Percentiles rank a stretch among this genome's conserved stretches.
Evolutionary conservation across 1,284 basidiomycete species (phyloP).

Genomic region (Cryptococcus wingfieldii): DNA sequence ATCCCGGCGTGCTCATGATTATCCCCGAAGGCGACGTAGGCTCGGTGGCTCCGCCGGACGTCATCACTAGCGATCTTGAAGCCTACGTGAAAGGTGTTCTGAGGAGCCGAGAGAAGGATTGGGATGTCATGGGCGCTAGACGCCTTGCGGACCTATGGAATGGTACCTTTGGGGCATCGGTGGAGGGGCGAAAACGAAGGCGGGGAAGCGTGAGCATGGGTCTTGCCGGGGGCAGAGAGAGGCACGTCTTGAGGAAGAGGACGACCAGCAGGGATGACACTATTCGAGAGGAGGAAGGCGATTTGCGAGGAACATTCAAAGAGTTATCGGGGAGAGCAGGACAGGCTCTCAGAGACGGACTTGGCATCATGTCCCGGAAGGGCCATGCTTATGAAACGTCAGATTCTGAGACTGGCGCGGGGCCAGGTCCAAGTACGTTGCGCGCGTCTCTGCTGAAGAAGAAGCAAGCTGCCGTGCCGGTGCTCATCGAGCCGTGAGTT

Average conservation of each 20-base stretch:
- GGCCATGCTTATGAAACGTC: slow-evolving; percentile 33
- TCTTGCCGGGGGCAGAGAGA: background rate
- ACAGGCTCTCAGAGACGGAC: slow-evolving; percentile 35
- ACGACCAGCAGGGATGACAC: slow-evolving; percentile 12
- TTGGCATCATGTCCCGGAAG: slow-evolving; percentile 28
- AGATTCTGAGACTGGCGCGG: slow-evolving; percentile 34
- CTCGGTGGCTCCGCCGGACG: slow-evolving; percentile 31
- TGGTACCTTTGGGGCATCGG: slow-evolving; percentile 19
- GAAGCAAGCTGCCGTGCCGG: slow-evolving; percentile 28
- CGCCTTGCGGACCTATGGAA: slow-evolving; percentile 40
- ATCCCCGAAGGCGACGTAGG: slow-evolving; percentile 31
- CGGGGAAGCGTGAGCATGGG: background rate
- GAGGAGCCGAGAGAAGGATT: slow-evolving; percentile 40
- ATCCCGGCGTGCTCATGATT: slow-evolving; percentile 33
- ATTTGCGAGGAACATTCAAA: slow-evolving; percentile 26
- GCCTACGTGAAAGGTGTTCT: slow-evolving; percentile 41
- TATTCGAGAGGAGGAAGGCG: slow-evolving; percentile 19
- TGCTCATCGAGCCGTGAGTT: slow-evolving; percentile 38
- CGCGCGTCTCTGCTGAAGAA: slow-evolving; percentile 14
- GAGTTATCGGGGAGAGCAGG: slow-evolving; percentile 30
- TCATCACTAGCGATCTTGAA: slow-evolving; percentile 37
- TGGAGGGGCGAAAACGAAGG: slow-evolving; percentile 2
- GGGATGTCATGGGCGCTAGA: slow-evolving; percentile 42
- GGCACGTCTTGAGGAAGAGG: slow-evolving; percentile 11
- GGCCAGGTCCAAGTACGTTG: slow-evolving; percentile 19